phyloP scores from a whole-genome alignment of 2,329 filamentous ascomycete genomes.

The Phialophora macrospora region DNA sequence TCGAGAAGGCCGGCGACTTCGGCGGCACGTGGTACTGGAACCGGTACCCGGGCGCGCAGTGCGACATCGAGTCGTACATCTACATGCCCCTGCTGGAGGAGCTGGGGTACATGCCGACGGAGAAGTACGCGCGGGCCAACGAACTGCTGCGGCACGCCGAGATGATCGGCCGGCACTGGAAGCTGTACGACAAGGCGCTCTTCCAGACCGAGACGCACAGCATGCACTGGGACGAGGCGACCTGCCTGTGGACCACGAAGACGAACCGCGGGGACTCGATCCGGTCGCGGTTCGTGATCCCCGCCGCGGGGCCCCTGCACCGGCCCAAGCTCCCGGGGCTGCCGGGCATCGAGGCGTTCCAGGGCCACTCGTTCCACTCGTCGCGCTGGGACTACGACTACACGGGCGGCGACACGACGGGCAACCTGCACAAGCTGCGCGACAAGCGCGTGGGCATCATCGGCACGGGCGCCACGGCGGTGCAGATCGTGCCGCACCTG shows the following conservation, averaged over 20 bases:
- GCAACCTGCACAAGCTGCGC: slow-evolving; percentile 20
- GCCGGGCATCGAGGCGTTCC: slow-evolving; percentile 42
- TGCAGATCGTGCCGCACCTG: slow-evolving; percentile 48
- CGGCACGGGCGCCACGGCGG: slow-evolving; percentile 49
- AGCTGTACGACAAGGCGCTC: slow-evolving; percentile 25
- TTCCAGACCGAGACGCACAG: slow-evolving; percentile 34
- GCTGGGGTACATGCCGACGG: slow-evolving; percentile 32
- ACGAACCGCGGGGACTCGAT: slow-evolving; percentile 40
- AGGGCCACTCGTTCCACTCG: slow-evolving; percentile 52
- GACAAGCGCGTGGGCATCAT: slow-evolving; percentile 44
- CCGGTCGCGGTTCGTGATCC: slow-evolving; percentile 48
- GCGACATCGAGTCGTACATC: slow-evolving; percentile 31
- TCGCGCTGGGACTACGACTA: slow-evolving; percentile 52
- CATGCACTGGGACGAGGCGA: slow-evolving; percentile 31
- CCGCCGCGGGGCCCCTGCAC: slow-evolving; percentile 48
- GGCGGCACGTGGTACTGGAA: slow-evolving; percentile 40
- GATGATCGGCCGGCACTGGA: slow-evolving; percentile 26
- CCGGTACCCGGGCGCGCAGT: slow-evolving; percentile 37
- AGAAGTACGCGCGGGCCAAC: slow-evolving; percentile 32
- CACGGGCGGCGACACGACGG: slow-evolving; percentile 45
- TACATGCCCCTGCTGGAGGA: slow-evolving; percentile 36
- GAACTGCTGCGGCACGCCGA: slow-evolving; percentile 32
- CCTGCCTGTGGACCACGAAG: slow-evolving; percentile 31
- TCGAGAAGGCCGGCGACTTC: slow-evolving; percentile 26
- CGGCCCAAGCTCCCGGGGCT: slow-evolving; percentile 38